Evolutionary conservation across 768 basidiomycete genomes (phyloP).

Genomic region (Agrocybe praecox): DNA sequence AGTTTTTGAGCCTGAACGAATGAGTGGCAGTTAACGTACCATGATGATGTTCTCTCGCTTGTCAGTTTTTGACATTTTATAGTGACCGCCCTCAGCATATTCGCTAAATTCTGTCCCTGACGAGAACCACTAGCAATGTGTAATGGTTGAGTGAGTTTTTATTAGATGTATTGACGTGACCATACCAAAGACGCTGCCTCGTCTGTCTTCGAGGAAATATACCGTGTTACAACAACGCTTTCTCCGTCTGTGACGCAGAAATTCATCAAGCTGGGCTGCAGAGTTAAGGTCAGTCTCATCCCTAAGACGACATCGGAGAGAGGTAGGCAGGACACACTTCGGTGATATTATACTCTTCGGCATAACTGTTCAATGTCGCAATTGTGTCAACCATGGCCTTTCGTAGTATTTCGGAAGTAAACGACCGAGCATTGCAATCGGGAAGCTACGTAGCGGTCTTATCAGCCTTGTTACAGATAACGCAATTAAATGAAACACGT

Average conservation of each 20-base stretch:
- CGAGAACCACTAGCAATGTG: constrained; percentile 75
- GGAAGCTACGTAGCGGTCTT: constrained; percentile 55
- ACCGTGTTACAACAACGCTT: constrained; percentile 91
- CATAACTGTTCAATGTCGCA: constrained; percentile 71
- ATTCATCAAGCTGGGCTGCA: constrained; percentile 87
- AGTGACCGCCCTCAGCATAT: constrained; percentile 85
- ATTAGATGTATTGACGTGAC: constrained; percentile 3
- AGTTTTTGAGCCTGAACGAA: neutral
- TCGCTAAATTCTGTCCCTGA: constrained; percentile 95
- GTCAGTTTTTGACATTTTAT: constrained; percentile 94
- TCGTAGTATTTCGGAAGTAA: constrained; percentile 71
- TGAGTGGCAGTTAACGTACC: constrained; percentile 37
- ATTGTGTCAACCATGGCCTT: constrained; percentile 92
- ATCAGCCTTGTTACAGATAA: constrained; percentile 3
- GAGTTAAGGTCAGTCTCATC: neutral
- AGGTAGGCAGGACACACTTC: constrained; percentile 50
- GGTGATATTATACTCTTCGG: constrained; percentile 69
- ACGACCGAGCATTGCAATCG: constrained; percentile 74
- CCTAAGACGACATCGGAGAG: neutral
- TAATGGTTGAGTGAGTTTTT: too few species aligned
- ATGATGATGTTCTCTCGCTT: constrained; percentile 97
- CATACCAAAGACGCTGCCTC: constrained; percentile 89
- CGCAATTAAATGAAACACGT: constrained; percentile 5
- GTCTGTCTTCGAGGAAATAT: constrained; percentile 89
- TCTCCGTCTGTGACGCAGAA: constrained; percentile 97